Evolutionary conservation across 129 eudicot genomes (phyloP), one percentile per base, ranked within the genome.

Genomic region (Pittosporum tobira): DNA sequence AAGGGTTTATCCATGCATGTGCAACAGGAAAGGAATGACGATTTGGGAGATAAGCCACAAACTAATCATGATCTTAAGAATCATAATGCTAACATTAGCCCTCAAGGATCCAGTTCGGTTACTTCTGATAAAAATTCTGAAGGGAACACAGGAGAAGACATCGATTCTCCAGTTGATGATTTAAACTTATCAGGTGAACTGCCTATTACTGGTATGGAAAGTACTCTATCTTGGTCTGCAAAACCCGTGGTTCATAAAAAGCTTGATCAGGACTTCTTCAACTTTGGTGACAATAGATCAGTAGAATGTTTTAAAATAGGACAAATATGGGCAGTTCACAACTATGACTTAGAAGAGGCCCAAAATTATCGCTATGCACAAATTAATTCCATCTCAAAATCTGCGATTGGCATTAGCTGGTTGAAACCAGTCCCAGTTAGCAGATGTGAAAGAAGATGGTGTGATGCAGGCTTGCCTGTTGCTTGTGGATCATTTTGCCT

Each of bases 281-380:
- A 61, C 51, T 77, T 84, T 40, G 81, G 62, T n/a, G 60, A 29
- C 57, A 57, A 25, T 34, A 80, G 81, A 57, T 65, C 73, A 3
- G 61, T 45, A 0, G 77, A 74, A 29, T 61, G 57, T 65, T 62
- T 84, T 21, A 66, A 71, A 63, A 43, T 42, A 59, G 77, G 74
- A 49, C 84, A 84, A 54, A 65, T 84, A 25, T 84, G 94, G 94
- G 94, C 84, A 8, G 83, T 72, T 66, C 65, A 74, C n/a, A n/a
- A n/a, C 34, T 62, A 60, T 58, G 51, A 63, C 58, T 58, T 63
- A 38, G 51, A 64, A 10, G 77, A 68, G 30, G 62, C 71, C n/a
- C 24, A 48, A 23, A 78, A 71, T 42, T 49, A 67, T 45, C 68
- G 74, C 54, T 84, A 84, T 47, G 87, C 71, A 16, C 79, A 72